Percentiles rank a stretch among this genome's conserved stretches.
Evolutionary conservation across 2,329 filamentous ascomycete species (phyloP).

Genomic region (Teratosphaeria epicoccoides): DNA sequence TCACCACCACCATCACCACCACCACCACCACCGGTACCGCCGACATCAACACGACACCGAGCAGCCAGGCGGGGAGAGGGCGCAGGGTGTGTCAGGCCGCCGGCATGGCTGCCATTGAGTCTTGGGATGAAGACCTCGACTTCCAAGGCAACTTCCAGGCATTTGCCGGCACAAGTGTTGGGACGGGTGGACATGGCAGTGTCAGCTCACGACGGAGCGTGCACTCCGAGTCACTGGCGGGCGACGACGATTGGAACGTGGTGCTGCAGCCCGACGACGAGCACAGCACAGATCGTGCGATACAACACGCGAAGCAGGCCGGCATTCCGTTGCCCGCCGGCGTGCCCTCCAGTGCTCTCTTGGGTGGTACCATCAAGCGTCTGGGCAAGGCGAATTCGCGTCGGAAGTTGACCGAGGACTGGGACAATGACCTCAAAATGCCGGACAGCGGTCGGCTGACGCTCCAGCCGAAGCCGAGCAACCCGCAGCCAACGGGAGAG

Average conservation of each 20-base stretch:
- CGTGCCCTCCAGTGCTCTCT: slow-evolving; percentile 76
- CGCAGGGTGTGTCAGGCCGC: not conserved
- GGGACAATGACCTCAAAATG: slow-evolving; percentile 41
- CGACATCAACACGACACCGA: not conserved
- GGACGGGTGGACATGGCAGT: slow-evolving; percentile 55
- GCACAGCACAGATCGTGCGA: slow-evolving; percentile 70
- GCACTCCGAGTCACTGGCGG: slow-evolving; percentile 59
- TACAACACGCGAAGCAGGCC: slow-evolving; percentile 74
- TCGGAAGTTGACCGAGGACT: slow-evolving; percentile 39
- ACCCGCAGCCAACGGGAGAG: slow-evolving; percentile 18
- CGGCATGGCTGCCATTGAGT: slow-evolving; percentile 40
- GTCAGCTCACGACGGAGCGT: slow-evolving; percentile 72
- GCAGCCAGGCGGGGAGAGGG: not conserved
- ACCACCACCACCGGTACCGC: not conserved
- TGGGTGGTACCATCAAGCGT: slow-evolving; percentile 87
- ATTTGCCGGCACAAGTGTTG: slow-evolving; percentile 45
- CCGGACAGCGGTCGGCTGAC: slow-evolving; percentile 24
- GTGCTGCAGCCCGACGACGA: slow-evolving; percentile 78
- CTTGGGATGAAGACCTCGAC: slow-evolving; percentile 50
- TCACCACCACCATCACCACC: not conserved
- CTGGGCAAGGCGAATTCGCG: slow-evolving; percentile 50
- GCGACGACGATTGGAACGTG: slow-evolving; percentile 81
- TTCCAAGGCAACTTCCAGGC: slow-evolving; percentile 48
- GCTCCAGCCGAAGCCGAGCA: slow-evolving; percentile 33
- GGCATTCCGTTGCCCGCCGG: slow-evolving; percentile 85